Evolutionary conservation across 371 early-diverging fungal genomes (phyloP).

Genomic region (Zychaea mexicana): DNA sequence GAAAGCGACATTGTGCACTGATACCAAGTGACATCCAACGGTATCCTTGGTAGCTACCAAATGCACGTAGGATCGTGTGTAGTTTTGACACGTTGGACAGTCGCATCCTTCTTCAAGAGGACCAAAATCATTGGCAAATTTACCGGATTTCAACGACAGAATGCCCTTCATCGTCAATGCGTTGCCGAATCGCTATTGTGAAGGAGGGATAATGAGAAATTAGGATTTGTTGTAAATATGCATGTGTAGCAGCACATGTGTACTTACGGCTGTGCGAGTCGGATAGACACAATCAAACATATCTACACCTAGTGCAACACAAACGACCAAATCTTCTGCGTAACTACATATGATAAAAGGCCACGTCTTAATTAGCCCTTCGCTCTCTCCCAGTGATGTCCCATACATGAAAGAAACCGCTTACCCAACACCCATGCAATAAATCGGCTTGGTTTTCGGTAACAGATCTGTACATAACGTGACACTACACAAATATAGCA

Average conservation of each 20-base stretch:
- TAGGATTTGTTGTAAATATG: neutral
- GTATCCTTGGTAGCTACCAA: conserved; percentile 77
- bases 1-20: conserved; percentile 92
- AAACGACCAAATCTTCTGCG: conserved; percentile 93
- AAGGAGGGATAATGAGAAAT: conserved; percentile 4
- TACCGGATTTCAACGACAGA: conserved; percentile 66
- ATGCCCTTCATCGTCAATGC: conserved; percentile 85
- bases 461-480: conserved; percentile 82
- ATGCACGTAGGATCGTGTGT: conserved; percentile 81
- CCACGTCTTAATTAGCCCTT: conserved; percentile 40
- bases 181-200: conserved; percentile 83
- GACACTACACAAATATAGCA: conserved; percentile 53
- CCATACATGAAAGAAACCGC: neutral
- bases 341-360: conserved; percentile 65
- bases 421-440: conserved; percentile 98
- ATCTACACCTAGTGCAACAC: conserved; percentile 93
- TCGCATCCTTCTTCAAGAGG: conserved; percentile 88
- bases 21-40: conserved; percentile 89
- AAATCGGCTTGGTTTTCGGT: conserved; percentile 87
- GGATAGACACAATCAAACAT: conserved; percentile 99
- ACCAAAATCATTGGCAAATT: conserved; percentile 64
- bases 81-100: conserved; percentile 86
- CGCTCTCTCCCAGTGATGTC: neutral
- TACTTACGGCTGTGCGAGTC: conserved; percentile 87
- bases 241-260: neutral